phyloP scores from a whole-genome alignment of 2,329 filamentous ascomycete genomes.

The Xylaria polymorpha region DNA sequence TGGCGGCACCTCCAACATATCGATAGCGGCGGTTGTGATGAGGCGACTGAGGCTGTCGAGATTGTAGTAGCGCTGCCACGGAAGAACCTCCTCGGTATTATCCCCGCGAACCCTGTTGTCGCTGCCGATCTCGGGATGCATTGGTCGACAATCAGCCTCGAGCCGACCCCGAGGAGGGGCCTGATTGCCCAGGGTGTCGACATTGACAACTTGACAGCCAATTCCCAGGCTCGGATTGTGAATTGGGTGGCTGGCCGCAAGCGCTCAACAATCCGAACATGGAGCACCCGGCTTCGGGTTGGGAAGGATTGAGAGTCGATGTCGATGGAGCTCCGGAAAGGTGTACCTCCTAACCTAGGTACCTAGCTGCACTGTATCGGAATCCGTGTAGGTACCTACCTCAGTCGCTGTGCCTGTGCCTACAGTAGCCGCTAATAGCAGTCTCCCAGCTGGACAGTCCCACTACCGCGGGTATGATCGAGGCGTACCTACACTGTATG shows the following conservation, averaged over 20 bases:
- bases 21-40: constrained; percentile 25
- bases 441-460: neutral
- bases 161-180: constrained; percentile 45
- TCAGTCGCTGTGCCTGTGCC: neutral
- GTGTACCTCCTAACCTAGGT: no score
- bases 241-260: constrained; percentile 18
- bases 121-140: constrained; percentile 41
- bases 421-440: neutral
- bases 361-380: neutral
- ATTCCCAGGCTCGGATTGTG: constrained; percentile 8
- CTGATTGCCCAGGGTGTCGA: constrained; percentile 46
- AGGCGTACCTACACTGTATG: no score
- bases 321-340: constrained; percentile 15
- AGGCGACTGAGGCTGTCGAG: neutral
- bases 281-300: constrained; percentile 9
- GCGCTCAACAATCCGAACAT: constrained; percentile 1
- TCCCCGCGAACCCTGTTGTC: constrained; percentile 14
- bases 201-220: constrained; percentile 40
- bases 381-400: no score
- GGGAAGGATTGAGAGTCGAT: constrained; percentile 4
- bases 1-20: constrained; percentile 49
- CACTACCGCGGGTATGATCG: neutral
- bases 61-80: constrained; percentile 22
- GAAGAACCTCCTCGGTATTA: constrained; percentile 41
- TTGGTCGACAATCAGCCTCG: constrained; percentile 46